Base-by-base conservation (phyloP, 805 yeast species). In the Pachysolen tannophilus region DNA sequence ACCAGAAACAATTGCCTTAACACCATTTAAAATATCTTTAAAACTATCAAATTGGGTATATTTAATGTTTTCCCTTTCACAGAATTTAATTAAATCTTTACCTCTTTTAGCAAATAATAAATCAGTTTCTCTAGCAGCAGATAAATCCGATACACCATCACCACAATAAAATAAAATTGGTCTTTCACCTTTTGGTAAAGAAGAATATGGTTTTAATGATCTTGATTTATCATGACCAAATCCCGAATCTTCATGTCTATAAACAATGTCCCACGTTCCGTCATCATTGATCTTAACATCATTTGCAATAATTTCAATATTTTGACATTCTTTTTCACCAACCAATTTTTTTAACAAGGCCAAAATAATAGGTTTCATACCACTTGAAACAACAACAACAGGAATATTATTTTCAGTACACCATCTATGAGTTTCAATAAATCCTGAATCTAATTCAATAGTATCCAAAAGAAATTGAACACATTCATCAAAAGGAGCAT, bases 151-250 rank as follows among this genome's bases (percentile, higher is more conserved):
- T 21, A 92, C 96, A 44, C 99, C 99, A 56, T 92, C 99, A 40
- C 99, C 99, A 52, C 95, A 84, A 65, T 92, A 92, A 56, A 90
- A 85, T 47, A 86, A 69, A 26, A 66, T 63, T 11, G 94, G 95
- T 32, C 73, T 67, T 15, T 57, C 50, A 6, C 49, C 55, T 15
- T 55, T 53, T 8, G 54, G 42, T 17, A 49, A 63, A 51, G 39
- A 66, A 56, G 44, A 32, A 43, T 63, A 67, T 33, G 67, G 65
- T 38, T 72, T 69, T 48, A 92, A 90, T 20, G 92, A 81, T 38
- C 73, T 69, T 20, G 95, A 78, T 63, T 92, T 92, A 61, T 92
- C 97, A 58, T 92, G 99, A 33, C 99, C 99, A 56, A 86, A 88
- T 10, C 77, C 67, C 8, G 95, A 73, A 37, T 82, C 86, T 59